Base-by-base conservation (phyloP, 2,329 filamentous ascomycete genomes). In the Westerdykella ornata region DNA sequence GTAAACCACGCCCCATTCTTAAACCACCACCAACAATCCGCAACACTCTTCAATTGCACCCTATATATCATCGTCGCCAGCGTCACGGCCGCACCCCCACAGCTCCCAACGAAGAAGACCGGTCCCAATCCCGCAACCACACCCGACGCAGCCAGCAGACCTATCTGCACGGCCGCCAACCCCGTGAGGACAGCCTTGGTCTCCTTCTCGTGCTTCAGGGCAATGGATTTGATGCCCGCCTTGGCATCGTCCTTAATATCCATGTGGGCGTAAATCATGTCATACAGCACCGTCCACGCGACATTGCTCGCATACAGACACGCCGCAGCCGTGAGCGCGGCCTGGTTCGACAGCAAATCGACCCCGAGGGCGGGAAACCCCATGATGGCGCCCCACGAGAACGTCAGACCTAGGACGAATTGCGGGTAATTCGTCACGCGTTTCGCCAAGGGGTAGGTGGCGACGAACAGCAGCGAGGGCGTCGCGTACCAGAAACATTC, bases 241-340 rank as follows among this genome's bases (percentile, higher is more conserved):
- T 88, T 88, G 46, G 74, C 80, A 59, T 94, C 88, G 54, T 94
- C 87, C 57, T 82, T 82, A 63, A 90, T 84, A 56, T 94, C 88
- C 81, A 92, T 90, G 62, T 94, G 88, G 12, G 88, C 88, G 64
- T 94, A 94, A 22, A 94, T 88, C 80, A 92, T 94, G 63, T 94
- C 88, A 63, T 94, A 94, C 30, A 94, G 68, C 18, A 94, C 76
- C 0, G 87, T 94, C 88, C 88, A 94, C 3, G 85, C 81, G 17
- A 92, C 73, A 53, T 88, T 92, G 33, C 84, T 88, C 9, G 76
- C 69, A 60, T 94, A 94, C 37, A 94, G 69, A 43, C 77, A 78
- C 2, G 73, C 78, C 1, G 85, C 84, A 1, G 84, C 80, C 3
- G 74, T 71, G 43, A 86, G 60, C 2, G 85, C 84, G 1, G 77